These are phyloP conservation scores for Blepharisma japonicum DNA, from an alignment of 73 alveolate genomes.

Conservation along the genomic window DNA sequence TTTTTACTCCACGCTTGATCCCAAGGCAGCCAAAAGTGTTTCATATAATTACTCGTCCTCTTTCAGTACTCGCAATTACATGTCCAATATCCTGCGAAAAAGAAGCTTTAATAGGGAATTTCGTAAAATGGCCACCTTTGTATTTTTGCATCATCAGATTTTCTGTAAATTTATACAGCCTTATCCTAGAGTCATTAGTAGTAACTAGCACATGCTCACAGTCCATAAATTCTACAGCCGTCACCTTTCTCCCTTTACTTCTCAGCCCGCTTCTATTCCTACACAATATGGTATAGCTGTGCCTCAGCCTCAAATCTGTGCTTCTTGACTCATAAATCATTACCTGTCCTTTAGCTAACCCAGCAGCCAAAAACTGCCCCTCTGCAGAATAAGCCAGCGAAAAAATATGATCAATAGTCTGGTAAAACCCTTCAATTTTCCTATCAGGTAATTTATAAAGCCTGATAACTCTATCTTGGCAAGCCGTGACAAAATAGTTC, in stretches of 20 bases:
- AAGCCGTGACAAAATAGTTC: slow-evolving; percentile 11
- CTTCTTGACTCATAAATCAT: not conserved
- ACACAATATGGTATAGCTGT: slow-evolving; percentile 46
- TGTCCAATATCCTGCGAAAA: slow-evolving; percentile 27
- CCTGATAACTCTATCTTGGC: slow-evolving; percentile 12
- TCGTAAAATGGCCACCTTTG: slow-evolving; percentile 76
- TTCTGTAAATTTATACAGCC: slow-evolving; percentile 62
- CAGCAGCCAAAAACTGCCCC: not conserved
- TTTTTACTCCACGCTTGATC: not conserved
- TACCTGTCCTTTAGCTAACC: slow-evolving; percentile 10
- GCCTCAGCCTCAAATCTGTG: not conserved
- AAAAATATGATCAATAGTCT: not conserved
- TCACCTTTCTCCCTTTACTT: slow-evolving; percentile 69
- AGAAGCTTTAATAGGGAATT: slow-evolving; percentile 41
- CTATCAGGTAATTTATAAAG: not conserved
- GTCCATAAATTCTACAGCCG: slow-evolving; percentile 66
- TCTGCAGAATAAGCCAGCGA: not conserved
- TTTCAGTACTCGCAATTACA: slow-evolving; percentile 59
- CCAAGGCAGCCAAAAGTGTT: slow-evolving; percentile 1
- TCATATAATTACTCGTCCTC: slow-evolving; percentile 57
- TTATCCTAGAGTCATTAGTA: slow-evolving; percentile 78
- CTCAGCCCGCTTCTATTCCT: slow-evolving; percentile 76
- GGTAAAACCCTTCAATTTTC: slow-evolving; percentile 5
- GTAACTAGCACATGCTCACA: slow-evolving; percentile 61
- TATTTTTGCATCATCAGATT: slow-evolving; percentile 59